These are phyloP conservation scores for Russula foetens DNA, from an alignment of 768 basidiomycete genomes.

Conservation along the genomic window DNA sequence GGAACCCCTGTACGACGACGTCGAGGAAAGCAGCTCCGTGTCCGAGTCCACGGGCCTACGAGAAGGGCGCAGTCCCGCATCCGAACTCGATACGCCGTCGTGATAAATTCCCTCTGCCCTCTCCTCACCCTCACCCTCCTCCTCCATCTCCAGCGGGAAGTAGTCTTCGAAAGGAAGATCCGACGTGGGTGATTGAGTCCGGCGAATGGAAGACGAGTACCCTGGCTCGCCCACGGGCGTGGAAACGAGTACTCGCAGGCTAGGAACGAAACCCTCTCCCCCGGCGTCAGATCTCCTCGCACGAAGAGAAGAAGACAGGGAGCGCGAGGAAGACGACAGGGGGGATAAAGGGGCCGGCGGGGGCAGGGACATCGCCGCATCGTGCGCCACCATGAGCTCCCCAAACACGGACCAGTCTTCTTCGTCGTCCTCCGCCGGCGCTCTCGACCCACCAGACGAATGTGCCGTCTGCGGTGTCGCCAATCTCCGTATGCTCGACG, in stretches of 20 bases:
- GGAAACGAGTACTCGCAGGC: neutral
- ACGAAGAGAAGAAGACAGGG: neutral
- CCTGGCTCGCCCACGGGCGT: neutral
- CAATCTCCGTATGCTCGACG: neutral
- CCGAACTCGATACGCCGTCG: neutral
- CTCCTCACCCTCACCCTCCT: neutral
- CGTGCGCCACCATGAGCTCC: slow-evolving; percentile 6
- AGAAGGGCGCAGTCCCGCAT: neutral
- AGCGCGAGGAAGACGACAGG: too few relatives aligned
- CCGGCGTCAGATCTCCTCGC: neutral
- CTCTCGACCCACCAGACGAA: too few relatives aligned
- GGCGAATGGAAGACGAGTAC: neutral
- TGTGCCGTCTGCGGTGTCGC: neutral
- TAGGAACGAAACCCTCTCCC: neutral
- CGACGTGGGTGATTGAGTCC: slow-evolving; percentile 9
- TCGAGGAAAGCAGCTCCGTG: neutral
- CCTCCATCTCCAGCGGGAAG: neutral
- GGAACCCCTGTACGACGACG: neutral
- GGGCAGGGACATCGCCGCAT: neutral
- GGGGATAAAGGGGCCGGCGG: too few relatives aligned
- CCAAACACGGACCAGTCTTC: slow-evolving; percentile 19
- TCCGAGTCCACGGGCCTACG: neutral
- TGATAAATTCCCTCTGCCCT: neutral
- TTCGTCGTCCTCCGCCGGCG: neutral
- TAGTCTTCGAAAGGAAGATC: neutral